Percentiles rank a stretch among this genome's conserved stretches.
phyloP scores from a whole-genome alignment of 192 early-diverging fungal genomes.

The Entomortierella lignicola region DNA sequence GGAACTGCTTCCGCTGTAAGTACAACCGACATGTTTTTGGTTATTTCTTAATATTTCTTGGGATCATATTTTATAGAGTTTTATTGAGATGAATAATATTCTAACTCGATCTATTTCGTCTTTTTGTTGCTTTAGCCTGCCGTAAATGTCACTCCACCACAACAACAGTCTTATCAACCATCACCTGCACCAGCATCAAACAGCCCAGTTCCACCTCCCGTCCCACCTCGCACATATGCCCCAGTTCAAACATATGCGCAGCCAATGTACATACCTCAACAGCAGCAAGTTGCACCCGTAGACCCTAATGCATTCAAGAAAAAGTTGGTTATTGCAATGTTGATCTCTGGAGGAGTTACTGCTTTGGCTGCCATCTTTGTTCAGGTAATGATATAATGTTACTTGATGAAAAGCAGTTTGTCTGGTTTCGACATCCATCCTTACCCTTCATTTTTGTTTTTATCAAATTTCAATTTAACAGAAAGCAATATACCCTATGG shows the following conservation, averaged over 20 bases:
- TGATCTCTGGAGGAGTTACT: slow-evolving; percentile 48
- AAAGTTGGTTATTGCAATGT: slow-evolving; percentile 42
- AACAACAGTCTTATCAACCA: slow-evolving; percentile 18
- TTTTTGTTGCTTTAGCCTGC: slow-evolving; percentile 10
- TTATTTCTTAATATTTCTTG: no score
- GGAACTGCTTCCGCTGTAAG: slow-evolving; percentile 17
- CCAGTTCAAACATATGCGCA: slow-evolving; percentile 19
- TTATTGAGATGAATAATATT: no score
- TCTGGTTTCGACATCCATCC: not conserved
- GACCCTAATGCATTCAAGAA: slow-evolving; percentile 50
- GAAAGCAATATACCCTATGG: slow-evolving; percentile 50
- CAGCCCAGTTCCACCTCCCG: slow-evolving; percentile 24
- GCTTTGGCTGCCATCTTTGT: slow-evolving; percentile 28
- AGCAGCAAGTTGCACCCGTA: slow-evolving; percentile 8
- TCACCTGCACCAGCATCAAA: slow-evolving; percentile 2
- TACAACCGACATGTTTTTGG: not conserved
- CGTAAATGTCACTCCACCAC: not conserved
- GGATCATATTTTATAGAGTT: no score
- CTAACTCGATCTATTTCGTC: not conserved
- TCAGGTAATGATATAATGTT: slow-evolving; percentile 22
- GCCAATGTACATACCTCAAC: slow-evolving; percentile 16
- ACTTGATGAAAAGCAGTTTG: not conserved
- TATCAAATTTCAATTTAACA: not conserved
- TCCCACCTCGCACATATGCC: slow-evolving; percentile 43
- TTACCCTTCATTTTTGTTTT: not conserved